These are phyloP conservation scores for Fusarium torreyae DNA, from an alignment of 2,329 filamentous ascomycete species.

Conservation along the genomic window DNA sequence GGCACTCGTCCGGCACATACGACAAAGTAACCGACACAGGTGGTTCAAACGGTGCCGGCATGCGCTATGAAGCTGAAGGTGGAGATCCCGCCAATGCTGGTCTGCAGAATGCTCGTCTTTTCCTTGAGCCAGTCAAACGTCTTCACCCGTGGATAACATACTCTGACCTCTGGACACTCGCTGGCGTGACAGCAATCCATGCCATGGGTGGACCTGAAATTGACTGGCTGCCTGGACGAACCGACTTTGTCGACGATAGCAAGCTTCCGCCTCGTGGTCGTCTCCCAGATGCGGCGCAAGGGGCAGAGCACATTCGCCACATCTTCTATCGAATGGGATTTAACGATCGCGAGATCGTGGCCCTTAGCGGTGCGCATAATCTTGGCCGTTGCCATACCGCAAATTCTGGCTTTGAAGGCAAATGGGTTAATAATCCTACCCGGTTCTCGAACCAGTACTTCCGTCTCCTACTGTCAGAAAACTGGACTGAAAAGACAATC, in stretches of 20 bases:
- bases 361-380: constrained; percentile 15
- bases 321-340: constrained; percentile 23
- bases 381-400: constrained; percentile 16
- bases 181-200: constrained; percentile 1
- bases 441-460: constrained; percentile 25
- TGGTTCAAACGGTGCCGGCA: constrained; percentile 16
- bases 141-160: constrained; percentile 21
- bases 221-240: constrained; percentile 15
- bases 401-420: constrained; percentile 13
- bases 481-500: constrained; percentile 9
- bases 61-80: constrained; percentile 22
- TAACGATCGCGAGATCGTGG: constrained; percentile 10
- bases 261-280: constrained; percentile 20
- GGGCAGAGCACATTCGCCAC: constrained; percentile 12
- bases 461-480: constrained; percentile 9
- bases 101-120: constrained; percentile 17
- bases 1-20: constrained; percentile 22
- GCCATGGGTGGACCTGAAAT: constrained; percentile 8
- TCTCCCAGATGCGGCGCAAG: constrained; percentile 16
- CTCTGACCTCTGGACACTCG: constrained; percentile 16
- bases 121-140: constrained; percentile 15
- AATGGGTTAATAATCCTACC: constrained; percentile 23
- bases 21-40: constrained; percentile 11
- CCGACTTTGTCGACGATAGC: constrained; percentile 12
- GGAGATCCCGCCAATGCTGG: constrained; percentile 21